A percentile compares a stretch with the other conserved stretches of the same genome.
Evolutionary conservation across 2,329 filamentous ascomycete species (phyloP).

Genomic region (Cladosporium sp.): DNA sequence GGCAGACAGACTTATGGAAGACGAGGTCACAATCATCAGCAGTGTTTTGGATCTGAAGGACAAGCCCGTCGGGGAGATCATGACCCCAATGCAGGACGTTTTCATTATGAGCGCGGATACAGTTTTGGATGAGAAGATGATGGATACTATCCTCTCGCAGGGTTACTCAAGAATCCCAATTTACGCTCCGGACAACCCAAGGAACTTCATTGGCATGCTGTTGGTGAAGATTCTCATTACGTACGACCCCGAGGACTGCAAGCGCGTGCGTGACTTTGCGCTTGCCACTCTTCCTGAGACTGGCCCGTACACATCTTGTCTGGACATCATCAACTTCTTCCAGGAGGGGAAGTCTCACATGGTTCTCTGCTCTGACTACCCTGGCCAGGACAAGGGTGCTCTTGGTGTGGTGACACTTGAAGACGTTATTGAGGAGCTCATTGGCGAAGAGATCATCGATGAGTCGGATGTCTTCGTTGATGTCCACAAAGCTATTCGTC

Average conservation of each 20-base stretch:
- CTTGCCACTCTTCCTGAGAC: conserved; percentile 94
- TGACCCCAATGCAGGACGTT: conserved; percentile 98
- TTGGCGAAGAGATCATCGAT: conserved; percentile 99
- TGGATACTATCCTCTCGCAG: conserved; percentile 87
- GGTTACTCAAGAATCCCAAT: conserved; percentile 97
- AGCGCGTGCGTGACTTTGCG: conserved; percentile 82
- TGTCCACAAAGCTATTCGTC: conserved; percentile 94
- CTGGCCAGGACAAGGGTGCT: conserved; percentile 86
- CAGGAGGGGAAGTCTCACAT: conserved; percentile 99
- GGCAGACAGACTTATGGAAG: conserved; percentile 83
- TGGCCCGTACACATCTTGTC: conserved; percentile 86
- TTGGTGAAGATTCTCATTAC: conserved; percentile 98
- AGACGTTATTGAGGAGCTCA: conserved; percentile 97
- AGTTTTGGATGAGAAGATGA: conserved; percentile 85
- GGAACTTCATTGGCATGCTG: conserved; percentile 95
- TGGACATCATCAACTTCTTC: conserved; percentile 99
- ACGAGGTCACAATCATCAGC: conserved; percentile 98
- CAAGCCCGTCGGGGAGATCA: conserved; percentile 89
- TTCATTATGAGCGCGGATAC: conserved; percentile 97
- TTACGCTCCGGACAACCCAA: conserved; percentile 74
- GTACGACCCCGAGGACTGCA: conserved; percentile 91
- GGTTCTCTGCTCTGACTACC: conserved; percentile 87
- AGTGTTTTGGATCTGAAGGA: conserved; percentile 94
- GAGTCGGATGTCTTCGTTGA: conserved; percentile 98
- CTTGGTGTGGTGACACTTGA: conserved; percentile 93